Evolutionary conservation across 1,139 yeast genomes (phyloP).

Genomic region (Geotrichum armillariae): DNA sequence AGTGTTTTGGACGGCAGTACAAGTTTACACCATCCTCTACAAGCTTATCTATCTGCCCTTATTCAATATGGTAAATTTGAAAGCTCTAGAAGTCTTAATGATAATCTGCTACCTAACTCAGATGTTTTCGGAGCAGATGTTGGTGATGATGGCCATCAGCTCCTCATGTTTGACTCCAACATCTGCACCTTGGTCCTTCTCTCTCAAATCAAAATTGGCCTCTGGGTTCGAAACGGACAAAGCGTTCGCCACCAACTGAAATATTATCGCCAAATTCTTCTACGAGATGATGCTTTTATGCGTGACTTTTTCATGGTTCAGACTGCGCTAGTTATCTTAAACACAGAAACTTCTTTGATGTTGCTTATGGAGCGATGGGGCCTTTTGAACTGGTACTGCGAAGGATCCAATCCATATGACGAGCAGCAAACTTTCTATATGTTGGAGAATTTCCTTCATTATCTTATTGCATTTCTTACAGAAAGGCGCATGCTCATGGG

Average conservation of each 20-base stretch:
- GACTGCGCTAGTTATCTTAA: slow-evolving; percentile 54
- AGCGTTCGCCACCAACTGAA: slow-evolving; percentile 76
- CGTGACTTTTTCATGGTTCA: slow-evolving; percentile 78
- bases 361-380: slow-evolving; percentile 73
- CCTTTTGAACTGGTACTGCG: slow-evolving; percentile 47
- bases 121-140: neutral
- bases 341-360: slow-evolving; percentile 58
- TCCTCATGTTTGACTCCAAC: slow-evolving; percentile 59
- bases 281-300: slow-evolving; percentile 78
- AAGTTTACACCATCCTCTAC: slow-evolving; percentile 79
- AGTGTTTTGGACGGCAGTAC: slow-evolving; percentile 51
- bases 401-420: slow-evolving; percentile 37
- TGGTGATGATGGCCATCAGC: neutral
- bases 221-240: slow-evolving; percentile 89
- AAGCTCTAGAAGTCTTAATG: slow-evolving; percentile 35
- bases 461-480: slow-evolving; percentile 65
- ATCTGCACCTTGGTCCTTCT: slow-evolving; percentile 71
- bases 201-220: slow-evolving; percentile 76
- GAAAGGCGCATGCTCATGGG: slow-evolving; percentile 65
- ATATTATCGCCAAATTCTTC: slow-evolving; percentile 72
- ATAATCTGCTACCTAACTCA: slow-evolving; percentile 25
- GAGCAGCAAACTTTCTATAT: slow-evolving; percentile 49
- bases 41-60: slow-evolving; percentile 69
- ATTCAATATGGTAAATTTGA: slow-evolving; percentile 51
- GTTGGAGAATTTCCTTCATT: slow-evolving; percentile 79